phyloP scores from a whole-genome alignment of 2,329 filamentous ascomycete species.

The Epichloe typhina region DNA sequence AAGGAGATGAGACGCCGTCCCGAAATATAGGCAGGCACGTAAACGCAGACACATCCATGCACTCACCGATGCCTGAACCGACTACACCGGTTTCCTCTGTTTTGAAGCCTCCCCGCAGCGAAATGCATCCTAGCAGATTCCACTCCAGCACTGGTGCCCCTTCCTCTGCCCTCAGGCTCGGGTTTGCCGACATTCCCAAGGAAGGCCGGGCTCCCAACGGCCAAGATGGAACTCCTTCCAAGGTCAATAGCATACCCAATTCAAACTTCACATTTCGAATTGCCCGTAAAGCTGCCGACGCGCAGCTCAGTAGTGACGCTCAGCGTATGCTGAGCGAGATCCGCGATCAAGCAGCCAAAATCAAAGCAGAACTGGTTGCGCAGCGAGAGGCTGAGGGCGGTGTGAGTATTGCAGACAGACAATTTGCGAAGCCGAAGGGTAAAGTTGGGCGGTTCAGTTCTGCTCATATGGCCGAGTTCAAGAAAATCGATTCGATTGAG shows the following conservation, averaged over 20 bases:
- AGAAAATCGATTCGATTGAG: slow-evolving; percentile 95
- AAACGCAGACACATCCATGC: slow-evolving; percentile 13
- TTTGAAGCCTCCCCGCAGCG: slow-evolving; percentile 57
- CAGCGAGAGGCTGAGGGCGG: slow-evolving; percentile 42
- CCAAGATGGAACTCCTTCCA: slow-evolving; percentile 45
- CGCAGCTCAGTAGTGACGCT: slow-evolving; percentile 47
- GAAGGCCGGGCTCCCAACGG: slow-evolving; percentile 25
- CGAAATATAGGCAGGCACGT: slow-evolving; percentile 13
- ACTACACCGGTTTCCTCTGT: slow-evolving; percentile 52
- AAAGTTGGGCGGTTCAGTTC: slow-evolving; percentile 71
- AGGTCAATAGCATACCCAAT: slow-evolving; percentile 34
- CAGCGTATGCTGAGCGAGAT: slow-evolving; percentile 52
- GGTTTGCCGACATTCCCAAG: slow-evolving; percentile 64
- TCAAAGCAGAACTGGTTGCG: slow-evolving; percentile 54
- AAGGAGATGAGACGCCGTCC: slow-evolving; percentile 27
- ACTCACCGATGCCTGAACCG: slow-evolving; percentile 25
- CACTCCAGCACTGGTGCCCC: slow-evolving; percentile 64
- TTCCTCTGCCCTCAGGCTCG: slow-evolving; percentile 69
- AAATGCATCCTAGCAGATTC: slow-evolving; percentile 85
- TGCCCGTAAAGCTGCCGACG: slow-evolving; percentile 36
- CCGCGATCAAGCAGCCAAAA: slow-evolving; percentile 55
- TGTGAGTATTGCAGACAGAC: slow-evolving; percentile 38
- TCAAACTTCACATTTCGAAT: slow-evolving; percentile 59
- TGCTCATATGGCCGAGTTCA: slow-evolving; percentile 76
- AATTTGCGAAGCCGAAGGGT: slow-evolving; percentile 68